Evolutionary conservation across 805 yeast genomes (phyloP), one percentile per base, ranked within the genome.

Genomic region (Barnettozyma salicaria): DNA sequence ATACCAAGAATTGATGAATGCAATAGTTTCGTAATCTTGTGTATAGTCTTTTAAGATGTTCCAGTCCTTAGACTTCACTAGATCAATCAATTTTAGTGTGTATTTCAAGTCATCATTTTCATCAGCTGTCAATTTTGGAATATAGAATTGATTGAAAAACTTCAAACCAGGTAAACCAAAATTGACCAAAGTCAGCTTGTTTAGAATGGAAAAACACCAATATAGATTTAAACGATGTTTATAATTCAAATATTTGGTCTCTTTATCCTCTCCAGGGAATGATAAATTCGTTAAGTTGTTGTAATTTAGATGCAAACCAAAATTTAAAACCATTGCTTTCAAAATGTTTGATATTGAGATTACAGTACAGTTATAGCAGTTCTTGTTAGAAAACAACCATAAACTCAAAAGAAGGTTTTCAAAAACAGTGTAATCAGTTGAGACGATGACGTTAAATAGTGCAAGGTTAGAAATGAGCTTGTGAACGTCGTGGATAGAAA

Each of bases 201-300:
- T 43, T 19, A 68, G 47, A n/a, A 65, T 59, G 27, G 58, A 57
- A 41, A 56, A 63, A 39, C 65, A 60, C 75, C 75, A 69, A 42
- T 60, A 70, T 8, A 70, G 43, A 39, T 65, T 67, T 26, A 67
- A 48, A 43, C 72, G 48, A 17, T 48, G 41, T 3, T 53, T 41
- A 27, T 54, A 49, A 5, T 30, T 29, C 11, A 32, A 16, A 26
- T 36, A 40, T 27, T 36, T 36, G 2, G 16, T 19, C 28, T 34
- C 39, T 36, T 53, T 34, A 41, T 37, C 31, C 42, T 47, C 54
- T 61, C 32, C 38, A 25, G 40, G 44, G 30, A 35, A 44, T 14
- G 36, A 30, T 23, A 40, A 40, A 22, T 50, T 47, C 6, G 43
- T 41, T 22, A 54, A 32, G 18, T 42, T 45, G 22, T 39, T 42